Evolutionary conservation across 2,329 filamentous ascomycete species (phyloP).

Genomic region (Aspergillus candidus): DNA sequence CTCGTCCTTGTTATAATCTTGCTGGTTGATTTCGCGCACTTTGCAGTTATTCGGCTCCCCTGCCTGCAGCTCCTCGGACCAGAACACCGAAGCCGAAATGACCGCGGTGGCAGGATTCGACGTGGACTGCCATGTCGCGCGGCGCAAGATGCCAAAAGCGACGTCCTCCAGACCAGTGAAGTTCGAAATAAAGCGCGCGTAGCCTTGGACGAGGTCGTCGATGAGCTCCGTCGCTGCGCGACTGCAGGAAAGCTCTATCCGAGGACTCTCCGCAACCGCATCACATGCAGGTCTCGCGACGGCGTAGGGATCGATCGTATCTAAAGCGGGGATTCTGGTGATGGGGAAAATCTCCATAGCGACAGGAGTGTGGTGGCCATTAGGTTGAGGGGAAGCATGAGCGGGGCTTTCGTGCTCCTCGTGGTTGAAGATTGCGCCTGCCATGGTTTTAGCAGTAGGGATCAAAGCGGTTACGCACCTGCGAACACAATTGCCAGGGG

Average conservation of each 20-base stretch:
- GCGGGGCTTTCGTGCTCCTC: constrained; percentile 10
- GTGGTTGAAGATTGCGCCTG: constrained; percentile 8
- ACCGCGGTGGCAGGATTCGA: constrained; percentile 3
- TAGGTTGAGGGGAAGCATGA: background rate
- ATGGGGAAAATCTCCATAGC: constrained; percentile 12
- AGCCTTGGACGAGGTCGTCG: constrained; percentile 15
- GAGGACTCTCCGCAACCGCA: constrained; percentile 6
- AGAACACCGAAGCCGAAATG: constrained; percentile 11
- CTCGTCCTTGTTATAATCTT: constrained; percentile 11
- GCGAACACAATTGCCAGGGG: constrained; percentile 4
- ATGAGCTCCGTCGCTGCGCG: constrained; percentile 7
- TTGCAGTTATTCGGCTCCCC: background rate
- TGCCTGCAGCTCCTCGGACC: background rate
- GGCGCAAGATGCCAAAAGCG: constrained; percentile 16
- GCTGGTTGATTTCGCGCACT: constrained; percentile 10
- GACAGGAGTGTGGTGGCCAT: background rate
- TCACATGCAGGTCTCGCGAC: constrained; percentile 5
- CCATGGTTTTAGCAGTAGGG: constrained; percentile 13
- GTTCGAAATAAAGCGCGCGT: constrained; percentile 19
- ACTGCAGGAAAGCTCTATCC: constrained; percentile 8
- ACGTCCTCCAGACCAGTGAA: constrained; percentile 24
- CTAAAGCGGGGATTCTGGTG: constrained; percentile 22
- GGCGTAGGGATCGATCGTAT: constrained; percentile 21
- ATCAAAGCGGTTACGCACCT: constrained; percentile 12
- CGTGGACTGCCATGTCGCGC: constrained; percentile 2